Base-by-base conservation (phyloP, 176 grass and related monocot genomes). In the Oryza glumipatula region DNA sequence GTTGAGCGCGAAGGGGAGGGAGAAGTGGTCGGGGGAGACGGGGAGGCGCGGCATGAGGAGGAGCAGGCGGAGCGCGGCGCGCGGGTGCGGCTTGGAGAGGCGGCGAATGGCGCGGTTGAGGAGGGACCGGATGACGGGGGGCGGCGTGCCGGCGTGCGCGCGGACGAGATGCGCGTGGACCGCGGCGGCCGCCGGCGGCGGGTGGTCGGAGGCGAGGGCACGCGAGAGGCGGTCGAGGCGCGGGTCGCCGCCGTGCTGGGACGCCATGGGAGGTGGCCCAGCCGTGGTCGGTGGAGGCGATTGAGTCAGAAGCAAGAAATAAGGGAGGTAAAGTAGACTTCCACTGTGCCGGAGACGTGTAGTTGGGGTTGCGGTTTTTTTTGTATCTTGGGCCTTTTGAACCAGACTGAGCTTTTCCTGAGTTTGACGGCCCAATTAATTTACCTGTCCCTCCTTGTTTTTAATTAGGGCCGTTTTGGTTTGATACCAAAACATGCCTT, bases 1-100 rank as follows among this genome's bases (percentile, higher is more conserved):
- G 76, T 95, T 95, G 88, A 95, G 82, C 65, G 91, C 76, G 85
- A 92, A 95, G 60, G 93, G 90, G 60, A 95, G 26, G 67, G 93
- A 70, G 93, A 86, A 92, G 79, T 88, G 90, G 77, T 90, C 63
- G 7, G 90, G 85, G 28, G 61, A 64, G 79, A 95, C 58, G 51
- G 90, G 51, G 38, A 85, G 75, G 76, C 85, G 90, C 71, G 88
- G 69, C 87, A 95, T 90, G 71, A 92, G 82, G 70, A 88, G 58
- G 82, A 90, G 74, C 78, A 88, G 47, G 19, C 70, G 85, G 79
- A 90, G 79, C 79, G 88, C 83, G 79, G 61, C 70, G 23, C 28
- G 36, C 15, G 93, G 88, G 21, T 82, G 73, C 48, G 74, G 87
- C 70, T 85, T 92, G 86, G 76, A 90, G 30, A 84, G 83, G 79